Percentiles rank a stretch among this genome's conserved stretches.
Evolutionary conservation across 371 early-diverging fungal species (phyloP).

Genomic region (Lichtheimia corymbifera): DNA sequence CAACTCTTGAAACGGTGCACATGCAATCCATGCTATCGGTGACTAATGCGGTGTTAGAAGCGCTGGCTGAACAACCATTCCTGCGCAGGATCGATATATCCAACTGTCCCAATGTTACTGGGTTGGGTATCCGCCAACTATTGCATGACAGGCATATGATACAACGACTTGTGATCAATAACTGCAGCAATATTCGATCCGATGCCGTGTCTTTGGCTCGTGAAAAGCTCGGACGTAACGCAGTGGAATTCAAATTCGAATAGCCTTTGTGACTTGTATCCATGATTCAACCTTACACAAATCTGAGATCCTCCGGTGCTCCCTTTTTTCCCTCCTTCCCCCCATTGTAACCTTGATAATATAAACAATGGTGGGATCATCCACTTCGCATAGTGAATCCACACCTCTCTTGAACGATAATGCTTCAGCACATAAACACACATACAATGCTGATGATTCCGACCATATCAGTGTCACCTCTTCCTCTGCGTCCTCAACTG

Average conservation of each 20-base stretch:
- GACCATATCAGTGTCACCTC: conserved; percentile 22
- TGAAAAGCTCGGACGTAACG: conserved; percentile 13
- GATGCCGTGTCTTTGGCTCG: conserved; percentile 31
- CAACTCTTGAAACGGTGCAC: conserved; percentile 7
- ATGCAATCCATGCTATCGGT: conserved; percentile 10
- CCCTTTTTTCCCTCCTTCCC: too few species aligned
- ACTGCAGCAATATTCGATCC: conserved; percentile 22
- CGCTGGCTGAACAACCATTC: conserved; percentile 8
- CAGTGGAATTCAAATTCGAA: conserved; percentile 65
- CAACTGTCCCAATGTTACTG: conserved; percentile 26
- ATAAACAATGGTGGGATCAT: too few species aligned
- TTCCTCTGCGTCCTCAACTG: conserved; percentile 16
- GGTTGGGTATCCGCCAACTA: conserved; percentile 25
- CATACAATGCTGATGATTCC: conserved; percentile 6
- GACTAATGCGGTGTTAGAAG: conserved; percentile 19
- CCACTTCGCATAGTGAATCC: too few species aligned
- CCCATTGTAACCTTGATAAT: too few species aligned
- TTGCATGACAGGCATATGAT: conserved; percentile 12
- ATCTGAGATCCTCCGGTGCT: too few species aligned
- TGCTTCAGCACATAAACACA: too few species aligned
- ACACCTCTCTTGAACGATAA: too few species aligned
- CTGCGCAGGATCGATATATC: conserved; percentile 26
- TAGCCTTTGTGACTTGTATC: too few species aligned
- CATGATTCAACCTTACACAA: too few species aligned
- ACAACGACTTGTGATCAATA: conserved; percentile 20